Percentiles rank a stretch among this genome's conserved stretches.
Conservation (phyloP, 768 basidiomycete species). For the Boletus patriciae region DNA sequence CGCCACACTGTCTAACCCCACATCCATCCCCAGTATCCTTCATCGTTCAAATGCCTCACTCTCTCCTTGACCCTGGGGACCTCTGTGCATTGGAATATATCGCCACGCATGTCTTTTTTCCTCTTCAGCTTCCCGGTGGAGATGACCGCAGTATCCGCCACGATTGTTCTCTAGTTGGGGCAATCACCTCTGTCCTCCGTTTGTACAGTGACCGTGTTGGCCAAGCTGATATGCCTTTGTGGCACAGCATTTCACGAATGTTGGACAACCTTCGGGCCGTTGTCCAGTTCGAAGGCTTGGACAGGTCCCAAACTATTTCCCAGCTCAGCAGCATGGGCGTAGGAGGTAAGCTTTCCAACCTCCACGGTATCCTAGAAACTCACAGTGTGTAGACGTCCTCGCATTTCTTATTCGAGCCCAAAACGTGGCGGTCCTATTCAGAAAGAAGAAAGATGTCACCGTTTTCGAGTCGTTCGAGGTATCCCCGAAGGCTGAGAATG, state of each 20-base stretch:
- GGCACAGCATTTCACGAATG: slow-evolving; percentile 36
- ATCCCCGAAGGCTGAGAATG: slow-evolving; percentile 36
- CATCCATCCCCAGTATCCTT: background rate
- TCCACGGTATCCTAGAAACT: background rate
- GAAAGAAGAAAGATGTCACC: slow-evolving; percentile 25
- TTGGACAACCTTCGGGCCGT: slow-evolving; percentile 23
- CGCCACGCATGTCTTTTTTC: slow-evolving; percentile 45
- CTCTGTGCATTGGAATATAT: slow-evolving; percentile 28
- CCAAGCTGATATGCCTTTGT: slow-evolving; percentile 16
- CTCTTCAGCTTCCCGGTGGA: slow-evolving; percentile 40
- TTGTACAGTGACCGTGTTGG: slow-evolving; percentile 16
- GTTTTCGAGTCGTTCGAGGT: slow-evolving; percentile 50
- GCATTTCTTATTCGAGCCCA: slow-evolving; percentile 43
- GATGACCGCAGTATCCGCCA: slow-evolving; percentile 31
- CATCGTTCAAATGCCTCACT: slow-evolving; percentile 3
- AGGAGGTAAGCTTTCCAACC: slow-evolving; percentile 5
- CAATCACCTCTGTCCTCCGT: slow-evolving; percentile 18
- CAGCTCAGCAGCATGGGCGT: slow-evolving; percentile 10
- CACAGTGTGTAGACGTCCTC: slow-evolving; percentile 34
- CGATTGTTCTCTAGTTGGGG: slow-evolving; percentile 29
- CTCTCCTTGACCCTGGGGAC: slow-evolving; percentile 3
- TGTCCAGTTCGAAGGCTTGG: slow-evolving; percentile 14
- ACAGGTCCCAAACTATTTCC: slow-evolving; percentile 1
- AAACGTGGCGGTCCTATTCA: slow-evolving; percentile 47
- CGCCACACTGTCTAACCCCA: background rate